phyloP scores from a whole-genome alignment of 2,329 filamentous ascomycete genomes.

The Rhinocladiella similis region DNA sequence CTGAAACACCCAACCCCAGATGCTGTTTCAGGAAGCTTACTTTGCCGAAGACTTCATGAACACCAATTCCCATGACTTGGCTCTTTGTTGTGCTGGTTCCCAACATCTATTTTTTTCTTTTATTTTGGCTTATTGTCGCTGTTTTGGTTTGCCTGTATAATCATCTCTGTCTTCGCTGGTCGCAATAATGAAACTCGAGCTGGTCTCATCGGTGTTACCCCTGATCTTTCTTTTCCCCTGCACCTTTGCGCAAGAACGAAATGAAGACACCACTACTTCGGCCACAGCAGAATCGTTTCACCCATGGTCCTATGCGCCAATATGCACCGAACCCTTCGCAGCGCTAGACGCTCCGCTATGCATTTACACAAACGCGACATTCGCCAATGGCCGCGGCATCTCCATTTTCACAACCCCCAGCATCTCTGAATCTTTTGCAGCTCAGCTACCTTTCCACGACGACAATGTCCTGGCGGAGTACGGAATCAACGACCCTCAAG shows the following conservation, averaged over 20 bases:
- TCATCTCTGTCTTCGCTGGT: neutral
- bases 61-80: neutral
- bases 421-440: constrained; percentile 15
- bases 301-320: constrained; percentile 16
- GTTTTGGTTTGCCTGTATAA: no score
- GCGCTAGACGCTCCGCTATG: constrained; percentile 14
- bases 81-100: neutral
- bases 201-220: neutral
- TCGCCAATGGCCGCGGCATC: constrained; percentile 22
- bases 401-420: constrained; percentile 25
- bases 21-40: neutral
- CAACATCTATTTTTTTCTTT: neutral
- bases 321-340: constrained; percentile 18
- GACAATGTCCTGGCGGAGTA: constrained; percentile 1
- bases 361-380: constrained; percentile 21
- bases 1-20: neutral
- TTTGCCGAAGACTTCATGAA: neutral
- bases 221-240: neutral
- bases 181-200: neutral
- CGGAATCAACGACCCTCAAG: constrained; percentile 10
- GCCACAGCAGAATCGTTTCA: neutral
- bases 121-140: no score
- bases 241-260: neutral
- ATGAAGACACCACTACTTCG: neutral
- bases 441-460: constrained; percentile 17